Conservation (phyloP, 2,329 filamentous ascomycete species). For the Stachybotrys elegans region DNA sequence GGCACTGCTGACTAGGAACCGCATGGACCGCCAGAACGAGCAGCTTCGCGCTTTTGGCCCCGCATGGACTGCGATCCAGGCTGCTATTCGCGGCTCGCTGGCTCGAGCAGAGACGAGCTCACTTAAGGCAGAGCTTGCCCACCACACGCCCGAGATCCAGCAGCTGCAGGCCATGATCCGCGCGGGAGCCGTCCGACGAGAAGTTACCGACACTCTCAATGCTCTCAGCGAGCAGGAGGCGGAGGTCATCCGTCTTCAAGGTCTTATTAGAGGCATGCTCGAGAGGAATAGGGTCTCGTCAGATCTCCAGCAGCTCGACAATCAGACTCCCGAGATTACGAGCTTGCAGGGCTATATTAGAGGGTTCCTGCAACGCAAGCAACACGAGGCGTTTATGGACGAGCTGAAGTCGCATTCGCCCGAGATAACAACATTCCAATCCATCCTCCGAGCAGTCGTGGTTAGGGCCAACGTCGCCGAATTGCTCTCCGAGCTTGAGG, state of each 20-base stretch:
- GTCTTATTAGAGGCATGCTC: constrained; percentile 56
- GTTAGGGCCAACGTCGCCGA: constrained; percentile 68
- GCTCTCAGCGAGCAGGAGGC: constrained; percentile 40
- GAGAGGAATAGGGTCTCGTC: constrained; percentile 43
- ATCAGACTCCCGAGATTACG: constrained; percentile 51
- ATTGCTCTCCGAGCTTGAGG: constrained; percentile 71
- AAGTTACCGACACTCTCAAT: constrained; percentile 43
- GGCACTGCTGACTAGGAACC: constrained; percentile 54
- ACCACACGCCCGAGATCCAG: constrained; percentile 38
- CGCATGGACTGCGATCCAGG: constrained; percentile 42
- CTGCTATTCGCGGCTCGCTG: constrained; percentile 39
- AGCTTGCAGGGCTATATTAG: constrained; percentile 63
- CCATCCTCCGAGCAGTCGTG: constrained; percentile 72
- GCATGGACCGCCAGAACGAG: constrained; percentile 45
- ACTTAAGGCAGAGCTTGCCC: constrained; percentile 43
- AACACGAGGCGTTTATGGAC: constrained; percentile 58
- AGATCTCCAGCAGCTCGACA: constrained; percentile 51
- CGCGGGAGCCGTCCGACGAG: constrained; percentile 48
- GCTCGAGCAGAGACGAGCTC: constrained; percentile 38
- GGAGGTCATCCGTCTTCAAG: constrained; percentile 50
- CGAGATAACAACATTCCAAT: constrained; percentile 67
- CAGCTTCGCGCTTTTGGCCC: constrained; percentile 45
- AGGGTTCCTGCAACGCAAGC: constrained; percentile 59
- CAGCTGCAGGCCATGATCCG: constrained; percentile 48
- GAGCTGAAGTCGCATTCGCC: constrained; percentile 65